Evolutionary conservation across 306 rosid genomes (phyloP).

Genomic region (Pyrus pyrifolia): DNA sequence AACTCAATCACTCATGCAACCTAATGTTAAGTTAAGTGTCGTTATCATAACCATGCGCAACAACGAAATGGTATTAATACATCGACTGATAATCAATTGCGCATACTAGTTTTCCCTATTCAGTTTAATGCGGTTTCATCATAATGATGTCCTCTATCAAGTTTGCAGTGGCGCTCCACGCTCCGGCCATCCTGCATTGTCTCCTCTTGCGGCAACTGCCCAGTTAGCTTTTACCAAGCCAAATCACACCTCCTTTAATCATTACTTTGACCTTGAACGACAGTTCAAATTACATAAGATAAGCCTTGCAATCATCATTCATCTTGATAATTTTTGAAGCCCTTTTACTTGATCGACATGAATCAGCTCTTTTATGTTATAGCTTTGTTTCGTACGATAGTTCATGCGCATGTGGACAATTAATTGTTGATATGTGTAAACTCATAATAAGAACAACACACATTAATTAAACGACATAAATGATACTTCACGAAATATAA

Average conservation of each 20-base stretch:
- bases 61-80: too few relatives aligned
- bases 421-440: too few relatives aligned
- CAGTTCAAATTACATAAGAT: neutral
- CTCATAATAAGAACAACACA: too few relatives aligned
- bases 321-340: neutral
- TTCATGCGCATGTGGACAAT: neutral
- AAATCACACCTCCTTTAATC: neutral
- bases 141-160: neutral
- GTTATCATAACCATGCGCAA: too few relatives aligned
- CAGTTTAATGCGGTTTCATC: neutral
- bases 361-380: neutral
- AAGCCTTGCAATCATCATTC: neutral
- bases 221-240: neutral
- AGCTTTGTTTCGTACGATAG: neutral
- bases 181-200: neutral
- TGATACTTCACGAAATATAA: too few relatives aligned
- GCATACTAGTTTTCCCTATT: too few relatives aligned
- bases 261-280: neutral
- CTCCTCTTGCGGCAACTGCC: neutral
- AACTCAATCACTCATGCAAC: too few relatives aligned
- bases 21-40: fast-evolving
- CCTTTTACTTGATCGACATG: neutral
- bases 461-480: too few relatives aligned
- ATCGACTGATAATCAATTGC: too few relatives aligned
- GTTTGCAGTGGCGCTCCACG: neutral